phyloP scores from a whole-genome alignment of 176 grass and related monocot genomes.

The Calamus simplicifolius region DNA sequence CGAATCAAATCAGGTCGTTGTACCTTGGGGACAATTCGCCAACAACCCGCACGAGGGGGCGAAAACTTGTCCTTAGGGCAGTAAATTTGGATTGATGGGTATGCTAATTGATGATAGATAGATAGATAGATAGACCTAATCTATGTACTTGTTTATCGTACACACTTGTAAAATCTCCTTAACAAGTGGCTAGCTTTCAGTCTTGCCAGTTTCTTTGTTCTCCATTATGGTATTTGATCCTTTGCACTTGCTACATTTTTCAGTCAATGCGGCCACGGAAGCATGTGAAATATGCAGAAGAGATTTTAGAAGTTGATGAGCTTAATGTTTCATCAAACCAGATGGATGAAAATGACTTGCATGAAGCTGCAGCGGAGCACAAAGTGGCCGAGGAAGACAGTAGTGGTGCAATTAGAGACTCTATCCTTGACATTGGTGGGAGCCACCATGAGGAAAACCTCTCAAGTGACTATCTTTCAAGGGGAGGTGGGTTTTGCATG shows the following conservation, averaged over 20 bases:
- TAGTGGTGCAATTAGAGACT: not conserved
- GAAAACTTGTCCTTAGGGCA: too few relatives aligned
- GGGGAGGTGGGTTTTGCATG: conserved; percentile 21
- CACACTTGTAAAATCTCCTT: too few relatives aligned
- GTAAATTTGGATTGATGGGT: too few relatives aligned
- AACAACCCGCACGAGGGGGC: too few relatives aligned
- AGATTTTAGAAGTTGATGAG: conserved; percentile 40
- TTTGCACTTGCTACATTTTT: conserved; percentile 15
- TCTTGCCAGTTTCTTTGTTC: conserved; percentile 22
- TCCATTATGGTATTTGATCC: conserved; percentile 3
- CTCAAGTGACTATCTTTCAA: not conserved
- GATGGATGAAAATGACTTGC: conserved; percentile 19
- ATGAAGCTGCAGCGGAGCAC: conserved; percentile 11
- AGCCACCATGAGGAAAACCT: not conserved
- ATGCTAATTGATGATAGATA: too few relatives aligned
- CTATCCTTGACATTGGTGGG: not conserved
- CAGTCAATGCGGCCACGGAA: conserved; percentile 74
- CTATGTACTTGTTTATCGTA: too few relatives aligned
- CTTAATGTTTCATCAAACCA: conserved; percentile 13
- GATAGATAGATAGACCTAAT: too few relatives aligned
- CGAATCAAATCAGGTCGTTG: too few relatives aligned
- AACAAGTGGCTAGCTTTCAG: not conserved
- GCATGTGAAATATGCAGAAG: conserved; percentile 61
- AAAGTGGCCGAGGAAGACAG: conserved; percentile 14
- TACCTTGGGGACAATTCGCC: too few relatives aligned